A percentile compares a stretch with the other conserved stretches of the same genome.
Conservation (phyloP, 2,329 filamentous ascomycete species). For the Fusarium cicatricum region DNA sequence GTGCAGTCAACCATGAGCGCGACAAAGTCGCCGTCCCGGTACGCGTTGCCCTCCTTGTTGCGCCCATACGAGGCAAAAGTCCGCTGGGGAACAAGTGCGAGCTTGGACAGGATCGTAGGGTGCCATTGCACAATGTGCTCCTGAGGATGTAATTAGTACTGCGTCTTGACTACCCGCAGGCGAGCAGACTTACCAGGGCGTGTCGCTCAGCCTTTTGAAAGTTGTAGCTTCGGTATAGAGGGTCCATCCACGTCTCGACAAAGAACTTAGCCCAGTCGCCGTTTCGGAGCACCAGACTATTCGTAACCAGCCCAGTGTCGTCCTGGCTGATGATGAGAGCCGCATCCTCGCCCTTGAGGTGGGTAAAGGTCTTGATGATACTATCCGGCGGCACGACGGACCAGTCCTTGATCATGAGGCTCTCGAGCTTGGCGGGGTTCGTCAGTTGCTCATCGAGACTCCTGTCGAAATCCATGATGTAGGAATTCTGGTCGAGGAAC, state of each 20-base stretch:
- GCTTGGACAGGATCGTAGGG: conserved; percentile 88
- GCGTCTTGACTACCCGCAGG: not conserved
- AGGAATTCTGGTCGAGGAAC: conserved; percentile 83
- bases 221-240: conserved; percentile 91
- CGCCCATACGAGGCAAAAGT: conserved; percentile 80
- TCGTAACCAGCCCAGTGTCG: conserved; percentile 76
- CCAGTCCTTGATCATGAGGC: conserved; percentile 82
- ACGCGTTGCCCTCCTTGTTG: conserved; percentile 66
- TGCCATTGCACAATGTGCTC: conserved; percentile 96
- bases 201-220: conserved; percentile 95
- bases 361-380: conserved; percentile 92
- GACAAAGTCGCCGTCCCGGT: conserved; percentile 85
- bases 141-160: conserved; percentile 51
- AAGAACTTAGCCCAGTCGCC: conserved; percentile 95
- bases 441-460: conserved; percentile 77
- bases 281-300: conserved; percentile 81
- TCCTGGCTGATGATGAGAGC: conserved; percentile 89
- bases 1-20: conserved; percentile 81
- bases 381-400: conserved; percentile 94
- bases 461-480: conserved; percentile 85
- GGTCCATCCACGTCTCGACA: conserved; percentile 95
- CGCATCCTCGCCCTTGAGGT: conserved; percentile 79
- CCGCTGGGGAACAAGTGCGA: conserved; percentile 89
- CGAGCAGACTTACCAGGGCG: conserved; percentile 72
- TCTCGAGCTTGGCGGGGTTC: conserved; percentile 71